Percentiles rank a stretch among this genome's conserved stretches.
phyloP scores from a whole-genome alignment of 225 moss, liverwort and hornwort species.

The Pseudisothecium myosuroides region DNA sequence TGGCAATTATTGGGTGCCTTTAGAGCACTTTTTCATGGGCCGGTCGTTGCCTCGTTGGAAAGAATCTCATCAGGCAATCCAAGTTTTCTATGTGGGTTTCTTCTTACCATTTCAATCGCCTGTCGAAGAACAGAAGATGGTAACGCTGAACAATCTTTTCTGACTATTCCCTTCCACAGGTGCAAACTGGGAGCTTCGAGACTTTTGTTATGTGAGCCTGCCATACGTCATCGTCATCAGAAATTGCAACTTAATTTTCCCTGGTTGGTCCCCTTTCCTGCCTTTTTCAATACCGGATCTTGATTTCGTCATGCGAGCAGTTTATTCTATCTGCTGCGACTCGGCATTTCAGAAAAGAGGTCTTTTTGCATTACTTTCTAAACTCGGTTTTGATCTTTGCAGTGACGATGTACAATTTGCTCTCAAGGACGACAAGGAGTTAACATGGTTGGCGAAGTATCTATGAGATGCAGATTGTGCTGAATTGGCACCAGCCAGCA shows the following conservation, averaged over 20 bases:
- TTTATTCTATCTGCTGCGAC: neutral
- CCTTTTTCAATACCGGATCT: neutral
- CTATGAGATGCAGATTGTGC: conserved; percentile 14
- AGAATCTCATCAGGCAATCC: neutral
- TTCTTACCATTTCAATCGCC: neutral
- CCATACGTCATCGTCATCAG: conserved; percentile 72
- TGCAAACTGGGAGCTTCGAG: conserved; percentile 77
- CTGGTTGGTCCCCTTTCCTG: conserved; percentile 23
- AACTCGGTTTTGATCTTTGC: neutral
- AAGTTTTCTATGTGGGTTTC: neutral
- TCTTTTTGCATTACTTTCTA: neutral
- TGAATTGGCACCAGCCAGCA: neutral
- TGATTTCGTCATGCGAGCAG: neutral
- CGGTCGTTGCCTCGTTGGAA: neutral
- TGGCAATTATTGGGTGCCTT: neutral
- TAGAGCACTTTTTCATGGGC: neutral
- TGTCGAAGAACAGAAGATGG: neutral
- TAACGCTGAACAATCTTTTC: neutral
- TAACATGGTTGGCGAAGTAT: conserved; percentile 76
- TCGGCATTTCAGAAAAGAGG: neutral
- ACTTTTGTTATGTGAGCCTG: conserved; percentile 68
- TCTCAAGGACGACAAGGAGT: conserved; percentile 57
- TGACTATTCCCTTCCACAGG: conserved; percentile 13
- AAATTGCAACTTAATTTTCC: conserved; percentile 92
- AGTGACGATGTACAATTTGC: conserved; percentile 93